phyloP scores from a whole-genome alignment of 176 grass and related monocot species.

The Calamus simplicifolius region DNA sequence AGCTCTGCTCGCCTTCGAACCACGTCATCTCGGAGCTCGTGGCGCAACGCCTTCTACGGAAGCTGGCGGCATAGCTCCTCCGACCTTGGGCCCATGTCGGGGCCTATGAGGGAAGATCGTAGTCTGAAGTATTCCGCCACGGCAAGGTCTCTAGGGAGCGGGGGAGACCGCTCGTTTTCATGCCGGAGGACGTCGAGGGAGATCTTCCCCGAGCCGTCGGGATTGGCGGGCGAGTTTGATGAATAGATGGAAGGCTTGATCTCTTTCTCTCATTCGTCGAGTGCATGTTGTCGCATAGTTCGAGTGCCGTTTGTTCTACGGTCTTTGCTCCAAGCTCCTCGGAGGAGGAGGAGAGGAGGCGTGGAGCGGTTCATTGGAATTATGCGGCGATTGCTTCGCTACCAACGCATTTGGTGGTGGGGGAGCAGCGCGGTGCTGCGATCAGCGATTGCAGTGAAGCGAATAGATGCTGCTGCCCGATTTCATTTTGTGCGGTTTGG shows the following conservation, averaged over 20 bases:
- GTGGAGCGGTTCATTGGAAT: no score
- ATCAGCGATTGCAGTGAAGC: no score
- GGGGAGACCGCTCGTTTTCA: constrained; percentile 38
- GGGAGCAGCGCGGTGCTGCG: no score
- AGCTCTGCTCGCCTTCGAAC: constrained; percentile 34
- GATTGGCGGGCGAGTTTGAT: constrained; percentile 33
- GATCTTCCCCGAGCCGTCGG: constrained; percentile 27
- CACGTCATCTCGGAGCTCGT: constrained; percentile 56
- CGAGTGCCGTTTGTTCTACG: no score
- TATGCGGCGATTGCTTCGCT: no score
- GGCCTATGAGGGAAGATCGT: constrained; percentile 10
- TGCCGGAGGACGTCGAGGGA: constrained; percentile 53
- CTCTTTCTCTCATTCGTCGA: no score
- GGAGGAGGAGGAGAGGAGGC: no score
- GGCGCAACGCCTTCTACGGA: constrained; percentile 53
- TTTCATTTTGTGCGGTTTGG: no score
- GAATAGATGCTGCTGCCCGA: no score
- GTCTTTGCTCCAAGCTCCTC: no score
- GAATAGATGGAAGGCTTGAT: not conserved
- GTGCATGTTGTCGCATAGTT: no score
- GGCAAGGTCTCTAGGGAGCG: constrained; percentile 22
- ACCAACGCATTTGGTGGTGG: no score
- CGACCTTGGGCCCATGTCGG: constrained; percentile 22
- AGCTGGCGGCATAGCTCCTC: constrained; percentile 25
- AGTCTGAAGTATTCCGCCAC: constrained; percentile 25